A percentile compares a stretch with the other conserved stretches of the same genome.
Evolutionary conservation across 2,329 filamentous ascomycete genomes (phyloP).

Genomic region (Pestalotiopsis fici): DNA sequence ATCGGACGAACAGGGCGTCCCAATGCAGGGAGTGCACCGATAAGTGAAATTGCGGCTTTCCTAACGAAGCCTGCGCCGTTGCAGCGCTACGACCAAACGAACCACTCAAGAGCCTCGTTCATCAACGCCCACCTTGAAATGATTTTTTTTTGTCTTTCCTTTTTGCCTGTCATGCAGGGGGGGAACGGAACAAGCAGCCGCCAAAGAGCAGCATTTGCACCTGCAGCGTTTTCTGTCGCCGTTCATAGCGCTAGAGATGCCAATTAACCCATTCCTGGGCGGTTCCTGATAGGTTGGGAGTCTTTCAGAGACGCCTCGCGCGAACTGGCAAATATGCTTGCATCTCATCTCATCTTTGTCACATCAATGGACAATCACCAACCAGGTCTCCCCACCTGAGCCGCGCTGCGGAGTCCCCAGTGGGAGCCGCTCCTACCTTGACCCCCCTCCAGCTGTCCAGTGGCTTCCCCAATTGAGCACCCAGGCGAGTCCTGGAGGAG

Average conservation of each 20-base stretch:
- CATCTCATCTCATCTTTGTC: background rate
- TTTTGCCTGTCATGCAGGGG: background rate
- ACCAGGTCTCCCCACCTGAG: background rate
- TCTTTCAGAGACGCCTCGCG: background rate
- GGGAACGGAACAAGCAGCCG: background rate
- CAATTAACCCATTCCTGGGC: background rate
- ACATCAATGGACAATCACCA: background rate
- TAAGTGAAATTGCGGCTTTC: conserved; percentile 27
- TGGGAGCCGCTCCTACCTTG: background rate
- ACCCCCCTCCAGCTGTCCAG: background rate
- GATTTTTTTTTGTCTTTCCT: background rate
- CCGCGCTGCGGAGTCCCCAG: background rate
- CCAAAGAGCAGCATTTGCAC: background rate
- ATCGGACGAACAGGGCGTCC: background rate
- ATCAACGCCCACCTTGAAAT: background rate
- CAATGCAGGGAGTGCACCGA: conserved; percentile 13
- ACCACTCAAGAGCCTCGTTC: conserved; percentile 16
- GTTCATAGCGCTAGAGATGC: background rate
- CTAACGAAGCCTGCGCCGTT: conserved; percentile 17
- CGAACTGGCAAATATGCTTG: background rate
- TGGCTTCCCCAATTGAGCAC: background rate
- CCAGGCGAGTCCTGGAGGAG: background rate
- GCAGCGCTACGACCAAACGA: conserved; percentile 16
- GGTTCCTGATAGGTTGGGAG: background rate
- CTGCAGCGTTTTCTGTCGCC: background rate